Conservation (phyloP, 371 early-diverging fungal species). For the Mortierella sp. region DNA sequence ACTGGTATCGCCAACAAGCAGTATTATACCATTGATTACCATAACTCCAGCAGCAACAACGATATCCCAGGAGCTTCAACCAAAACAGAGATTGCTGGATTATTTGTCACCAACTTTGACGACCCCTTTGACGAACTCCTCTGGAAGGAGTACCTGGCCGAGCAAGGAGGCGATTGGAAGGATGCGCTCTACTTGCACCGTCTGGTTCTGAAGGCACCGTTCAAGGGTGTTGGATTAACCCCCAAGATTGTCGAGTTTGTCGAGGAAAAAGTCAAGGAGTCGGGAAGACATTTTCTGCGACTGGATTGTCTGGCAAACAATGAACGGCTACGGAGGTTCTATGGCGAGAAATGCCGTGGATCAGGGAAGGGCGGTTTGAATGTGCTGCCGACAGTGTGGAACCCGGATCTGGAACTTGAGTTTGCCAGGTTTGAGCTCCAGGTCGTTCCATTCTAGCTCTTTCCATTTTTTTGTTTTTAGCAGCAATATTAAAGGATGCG, state of each 20-base stretch:
- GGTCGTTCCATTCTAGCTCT: background rate
- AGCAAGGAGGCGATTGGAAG: conserved; percentile 22
- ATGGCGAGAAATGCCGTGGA: conserved; percentile 34
- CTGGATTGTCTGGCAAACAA: conserved; percentile 33
- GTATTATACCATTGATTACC: conserved; percentile 33
- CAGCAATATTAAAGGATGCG: background rate
- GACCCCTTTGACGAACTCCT: conserved; percentile 33
- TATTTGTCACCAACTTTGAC: conserved; percentile 30
- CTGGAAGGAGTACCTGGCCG: conserved; percentile 20
- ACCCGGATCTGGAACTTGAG: conserved; percentile 20
- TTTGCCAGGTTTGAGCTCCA: conserved; percentile 40
- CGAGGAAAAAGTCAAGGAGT: conserved; percentile 26
- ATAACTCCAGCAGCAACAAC: too few species aligned
- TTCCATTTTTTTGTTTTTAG: background rate
- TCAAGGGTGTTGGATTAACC: conserved; percentile 27
- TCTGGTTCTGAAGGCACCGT: conserved; percentile 31
- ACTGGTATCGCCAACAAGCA: conserved; percentile 17
- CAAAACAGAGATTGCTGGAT: conserved; percentile 20
- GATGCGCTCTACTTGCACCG: conserved; percentile 51
- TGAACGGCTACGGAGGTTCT: conserved; percentile 19
- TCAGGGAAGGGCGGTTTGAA: conserved; percentile 22
- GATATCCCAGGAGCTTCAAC: background rate
- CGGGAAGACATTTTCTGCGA: conserved; percentile 30
- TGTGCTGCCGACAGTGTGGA: conserved; percentile 24
- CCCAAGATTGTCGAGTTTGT: conserved; percentile 35